Conservation (phyloP, 345 rosid genomes). For the Melaleuca quinquenervia region DNA sequence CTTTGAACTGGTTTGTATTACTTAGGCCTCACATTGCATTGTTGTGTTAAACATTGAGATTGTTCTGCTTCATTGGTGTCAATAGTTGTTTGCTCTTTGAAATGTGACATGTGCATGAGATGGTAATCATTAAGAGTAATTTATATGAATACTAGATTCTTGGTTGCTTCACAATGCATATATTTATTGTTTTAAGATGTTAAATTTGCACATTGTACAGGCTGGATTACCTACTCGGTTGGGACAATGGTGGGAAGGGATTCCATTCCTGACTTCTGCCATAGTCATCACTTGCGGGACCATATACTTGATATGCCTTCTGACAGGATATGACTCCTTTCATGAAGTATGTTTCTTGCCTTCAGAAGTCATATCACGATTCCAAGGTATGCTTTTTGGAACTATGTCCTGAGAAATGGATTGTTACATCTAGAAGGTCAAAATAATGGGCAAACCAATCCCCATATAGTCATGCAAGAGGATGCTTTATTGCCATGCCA, state of each 20-base stretch:
- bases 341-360: constrained; percentile 83
- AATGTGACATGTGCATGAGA: not conserved
- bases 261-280: constrained; percentile 77
- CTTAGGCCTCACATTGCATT: not conserved
- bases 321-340: constrained; percentile 83
- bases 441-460: not conserved
- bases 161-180: not conserved
- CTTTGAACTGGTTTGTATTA: not conserved
- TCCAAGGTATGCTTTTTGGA: constrained; percentile 54
- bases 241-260: constrained; percentile 85
- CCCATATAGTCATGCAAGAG: not conserved
- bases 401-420: not conserved
- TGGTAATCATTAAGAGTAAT: not conserved
- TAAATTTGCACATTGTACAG: constrained; percentile 16
- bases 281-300: constrained; percentile 59
- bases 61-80: not conserved
- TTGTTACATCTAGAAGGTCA: not conserved
- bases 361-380: constrained; percentile 45
- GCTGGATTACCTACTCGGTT: constrained; percentile 70
- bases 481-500: not conserved
- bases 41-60: not conserved
- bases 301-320: constrained; percentile 67
- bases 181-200: not conserved
- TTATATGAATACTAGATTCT: not conserved
- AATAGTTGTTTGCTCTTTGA: not conserved